Conservation (phyloP, 352 stramenopile genomes). For the Phytophthora sp. region DNA sequence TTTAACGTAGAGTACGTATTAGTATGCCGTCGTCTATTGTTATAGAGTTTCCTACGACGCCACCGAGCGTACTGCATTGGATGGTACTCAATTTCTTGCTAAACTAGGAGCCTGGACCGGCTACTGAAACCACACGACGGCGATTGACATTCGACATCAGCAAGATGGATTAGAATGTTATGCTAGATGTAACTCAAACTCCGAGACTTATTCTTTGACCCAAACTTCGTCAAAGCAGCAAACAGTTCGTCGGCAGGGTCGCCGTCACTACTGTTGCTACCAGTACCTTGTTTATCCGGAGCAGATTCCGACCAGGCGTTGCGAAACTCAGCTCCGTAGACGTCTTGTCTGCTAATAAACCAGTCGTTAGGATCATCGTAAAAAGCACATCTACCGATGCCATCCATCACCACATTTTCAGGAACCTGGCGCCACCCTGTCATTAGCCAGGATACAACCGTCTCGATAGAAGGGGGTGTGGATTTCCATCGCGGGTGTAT, state of each 20-base stretch:
- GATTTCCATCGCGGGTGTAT: conserved; percentile 10
- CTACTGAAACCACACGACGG: too few relatives aligned
- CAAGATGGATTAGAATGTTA: not conserved
- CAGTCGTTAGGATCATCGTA: not conserved
- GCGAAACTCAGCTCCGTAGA: conserved; percentile 4
- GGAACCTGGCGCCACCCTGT: conserved; percentile 1
- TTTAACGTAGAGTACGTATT: too few relatives aligned
- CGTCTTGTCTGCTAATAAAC: conserved; percentile 4
- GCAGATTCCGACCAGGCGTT: too few relatives aligned
- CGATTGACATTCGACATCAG: too few relatives aligned
- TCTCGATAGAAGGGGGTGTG: not conserved
- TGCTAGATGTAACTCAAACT: not conserved
- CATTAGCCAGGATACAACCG: not conserved
- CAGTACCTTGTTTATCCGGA: too few relatives aligned
- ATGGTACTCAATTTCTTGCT: too few relatives aligned
- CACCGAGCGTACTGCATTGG: too few relatives aligned
- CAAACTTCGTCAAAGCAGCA: not conserved
- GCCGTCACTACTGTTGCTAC: not conserved
- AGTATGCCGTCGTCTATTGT: too few relatives aligned
- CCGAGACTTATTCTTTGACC: not conserved
- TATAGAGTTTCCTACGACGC: too few relatives aligned
- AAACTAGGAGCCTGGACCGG: too few relatives aligned
- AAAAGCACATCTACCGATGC: conserved; percentile 6
- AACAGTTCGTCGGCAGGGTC: not conserved
- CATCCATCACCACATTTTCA: not conserved